Percentiles rank a stretch among this genome's conserved stretches.
Evolutionary conservation across 2,329 filamentous ascomycete genomes (phyloP).

Genomic region (Aspergillus awamori): DNA sequence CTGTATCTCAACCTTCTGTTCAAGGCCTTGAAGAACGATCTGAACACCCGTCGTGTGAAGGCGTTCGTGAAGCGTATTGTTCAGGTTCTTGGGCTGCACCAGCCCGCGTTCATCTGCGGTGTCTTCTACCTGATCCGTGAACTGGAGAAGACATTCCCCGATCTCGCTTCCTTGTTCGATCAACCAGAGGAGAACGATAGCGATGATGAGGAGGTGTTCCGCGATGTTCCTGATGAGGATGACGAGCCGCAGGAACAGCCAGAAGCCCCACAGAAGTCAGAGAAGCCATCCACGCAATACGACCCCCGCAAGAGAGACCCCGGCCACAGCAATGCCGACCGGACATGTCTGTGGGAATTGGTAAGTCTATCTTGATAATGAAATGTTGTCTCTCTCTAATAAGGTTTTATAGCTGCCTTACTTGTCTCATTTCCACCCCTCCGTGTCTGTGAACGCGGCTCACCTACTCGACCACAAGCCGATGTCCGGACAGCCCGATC

Average conservation of each 20-base stretch:
- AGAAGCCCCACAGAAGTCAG: slow-evolving; percentile 25
- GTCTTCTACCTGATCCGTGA: slow-evolving; percentile 88
- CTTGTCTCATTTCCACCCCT: slow-evolving; percentile 85
- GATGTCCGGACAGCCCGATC: slow-evolving; percentile 83
- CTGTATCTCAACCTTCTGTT: slow-evolving; percentile 93
- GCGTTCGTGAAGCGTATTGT: slow-evolving; percentile 93
- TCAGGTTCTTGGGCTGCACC: slow-evolving; percentile 83
- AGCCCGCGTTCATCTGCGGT: slow-evolving; percentile 89
- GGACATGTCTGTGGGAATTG: slow-evolving; percentile 90
- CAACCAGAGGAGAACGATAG: slow-evolving; percentile 78
- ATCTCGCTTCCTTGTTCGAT: slow-evolving; percentile 74
- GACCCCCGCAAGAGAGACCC: slow-evolving; percentile 91
- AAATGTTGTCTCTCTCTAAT: slow-evolving; percentile 2
- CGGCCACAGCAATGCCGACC: slow-evolving; percentile 88
- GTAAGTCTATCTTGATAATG: slow-evolving; percentile 50
- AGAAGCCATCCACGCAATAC: slow-evolving; percentile 56
- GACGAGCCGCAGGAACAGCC: slow-evolving; percentile 41
- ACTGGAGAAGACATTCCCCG: slow-evolving; percentile 76
- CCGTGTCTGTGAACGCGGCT: slow-evolving; percentile 80
- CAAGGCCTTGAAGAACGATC: slow-evolving; percentile 82
- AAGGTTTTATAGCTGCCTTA: slow-evolving; percentile 59
- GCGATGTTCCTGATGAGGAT: slow-evolving; percentile 63
- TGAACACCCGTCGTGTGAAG: slow-evolving; percentile 89
- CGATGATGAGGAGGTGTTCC: slow-evolving; percentile 69
- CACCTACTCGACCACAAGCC: slow-evolving; percentile 69